Conservation (phyloP, 805 yeast species). For the Barnettozyma wickerhamii region DNA sequence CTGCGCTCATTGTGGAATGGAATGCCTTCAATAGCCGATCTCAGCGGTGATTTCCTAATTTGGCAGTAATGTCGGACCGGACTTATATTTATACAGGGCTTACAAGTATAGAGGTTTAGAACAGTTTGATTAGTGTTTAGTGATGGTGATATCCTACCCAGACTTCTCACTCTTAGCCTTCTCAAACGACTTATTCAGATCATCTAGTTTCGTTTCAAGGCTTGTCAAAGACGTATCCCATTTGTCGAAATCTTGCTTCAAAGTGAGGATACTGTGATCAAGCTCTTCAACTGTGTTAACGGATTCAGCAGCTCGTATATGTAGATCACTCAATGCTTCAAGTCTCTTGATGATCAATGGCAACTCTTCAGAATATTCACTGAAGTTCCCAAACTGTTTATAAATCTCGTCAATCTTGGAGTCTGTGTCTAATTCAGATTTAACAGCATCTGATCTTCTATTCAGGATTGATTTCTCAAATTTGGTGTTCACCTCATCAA, state of each 20-base stretch:
- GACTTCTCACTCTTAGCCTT: too few relatives aligned
- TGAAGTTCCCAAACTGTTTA: conserved; percentile 16
- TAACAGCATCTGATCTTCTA: conserved; percentile 18
- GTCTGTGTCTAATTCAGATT: conserved; percentile 20
- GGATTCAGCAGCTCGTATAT: conserved; percentile 16
- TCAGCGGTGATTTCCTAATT: too few relatives aligned
- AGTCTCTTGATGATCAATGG: conserved; percentile 27
- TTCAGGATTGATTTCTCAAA: conserved; percentile 25
- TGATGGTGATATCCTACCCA: too few relatives aligned
- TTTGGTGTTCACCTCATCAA: conserved; percentile 24
- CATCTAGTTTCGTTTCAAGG: conserved; percentile 22
- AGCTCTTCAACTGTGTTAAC: conserved; percentile 18
- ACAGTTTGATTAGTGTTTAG: too few relatives aligned
- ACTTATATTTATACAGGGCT: too few relatives aligned
- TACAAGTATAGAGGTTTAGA: too few relatives aligned
- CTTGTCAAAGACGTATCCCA: conserved; percentile 25
- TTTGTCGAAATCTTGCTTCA: conserved; percentile 22
- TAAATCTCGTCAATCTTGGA: conserved; percentile 25
- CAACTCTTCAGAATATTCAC: conserved; percentile 18
- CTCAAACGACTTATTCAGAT: conserved; percentile 17
- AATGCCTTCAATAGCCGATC: too few relatives aligned
- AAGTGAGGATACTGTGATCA: conserved; percentile 16
- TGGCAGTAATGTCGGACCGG: too few relatives aligned
- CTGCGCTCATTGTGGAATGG: too few relatives aligned
- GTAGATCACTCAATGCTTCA: conserved; percentile 23